These are phyloP conservation scores for Noccaea caerulescens DNA, from an alignment of 345 rosid species.

Conservation along the genomic window DNA sequence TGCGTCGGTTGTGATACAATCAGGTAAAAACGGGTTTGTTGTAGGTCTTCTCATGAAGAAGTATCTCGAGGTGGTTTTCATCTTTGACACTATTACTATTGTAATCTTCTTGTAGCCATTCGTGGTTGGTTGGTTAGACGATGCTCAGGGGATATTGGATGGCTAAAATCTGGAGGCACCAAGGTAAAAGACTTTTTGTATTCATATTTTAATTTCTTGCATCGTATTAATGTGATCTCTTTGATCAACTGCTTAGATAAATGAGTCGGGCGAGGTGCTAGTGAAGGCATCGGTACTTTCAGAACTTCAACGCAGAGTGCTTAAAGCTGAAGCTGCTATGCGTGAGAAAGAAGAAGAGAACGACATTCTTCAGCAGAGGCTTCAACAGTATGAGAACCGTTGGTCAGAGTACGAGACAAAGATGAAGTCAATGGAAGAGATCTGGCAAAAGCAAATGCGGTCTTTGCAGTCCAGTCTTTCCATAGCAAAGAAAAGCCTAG, in stretches of 20 bases:
- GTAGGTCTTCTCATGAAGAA: background rate
- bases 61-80: background rate
- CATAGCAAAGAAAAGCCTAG: conserved; percentile 95
- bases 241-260: conserved; percentile 49
- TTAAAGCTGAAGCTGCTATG: conserved; percentile 83
- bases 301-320: conserved; percentile 88
- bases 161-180: conserved; percentile 54
- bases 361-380: conserved; percentile 89
- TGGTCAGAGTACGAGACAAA: conserved; percentile 96
- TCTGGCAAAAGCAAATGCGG: conserved; percentile 99
- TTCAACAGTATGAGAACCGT: conserved; percentile 92
- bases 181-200: conserved; percentile 49
- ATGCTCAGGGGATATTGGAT: conserved; percentile 80
- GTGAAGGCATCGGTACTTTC: conserved; percentile 91
- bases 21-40: conserved; percentile 55
- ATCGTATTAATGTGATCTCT: conserved; percentile 4
- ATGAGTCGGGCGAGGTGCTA: conserved; percentile 76
- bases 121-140: conserved; percentile 98
- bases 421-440: conserved; percentile 99
- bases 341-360: conserved; percentile 96
- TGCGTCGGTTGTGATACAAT: conserved; percentile 72
- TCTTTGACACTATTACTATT: background rate
- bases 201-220: background rate
- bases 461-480: conserved; percentile 95
- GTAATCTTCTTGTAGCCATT: conserved; percentile 55